phyloP scores from a whole-genome alignment of 1,284 basidiomycete species.

The Naganishia cerealis region DNA sequence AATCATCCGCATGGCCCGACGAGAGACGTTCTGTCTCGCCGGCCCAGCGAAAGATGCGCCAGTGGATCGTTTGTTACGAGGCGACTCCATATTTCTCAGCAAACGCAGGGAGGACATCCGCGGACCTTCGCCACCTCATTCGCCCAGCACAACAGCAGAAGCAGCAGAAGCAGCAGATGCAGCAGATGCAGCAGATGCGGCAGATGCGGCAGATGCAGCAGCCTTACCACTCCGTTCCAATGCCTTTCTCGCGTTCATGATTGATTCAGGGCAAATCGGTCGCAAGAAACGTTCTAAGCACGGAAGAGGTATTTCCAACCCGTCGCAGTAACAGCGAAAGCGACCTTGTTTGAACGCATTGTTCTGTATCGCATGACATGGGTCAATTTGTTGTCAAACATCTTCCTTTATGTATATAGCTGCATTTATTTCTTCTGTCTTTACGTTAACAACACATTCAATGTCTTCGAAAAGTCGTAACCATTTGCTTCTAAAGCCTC shows the following conservation, averaged over 20 bases:
- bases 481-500: constrained; percentile 53
- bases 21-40: constrained; percentile 8
- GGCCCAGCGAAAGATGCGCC: neutral
- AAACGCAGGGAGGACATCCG: neutral
- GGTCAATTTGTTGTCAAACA: too few species aligned
- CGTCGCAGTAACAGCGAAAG: neutral
- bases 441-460: constrained; percentile 49
- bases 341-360: too few species aligned
- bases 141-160: neutral
- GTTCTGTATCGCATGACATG: too few species aligned
- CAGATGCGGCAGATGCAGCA: neutral
- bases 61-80: neutral
- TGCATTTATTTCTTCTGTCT: neutral
- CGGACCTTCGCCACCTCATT: neutral
- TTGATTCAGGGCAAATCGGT: constrained; percentile 5
- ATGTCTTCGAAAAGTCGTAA: constrained; percentile 53
- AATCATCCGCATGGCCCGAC: constrained; percentile 4
- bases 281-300: constrained; percentile 11
- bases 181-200: neutral
- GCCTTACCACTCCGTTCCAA: neutral
- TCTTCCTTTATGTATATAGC: too few species aligned
- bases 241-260: constrained; percentile 15
- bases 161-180: neutral
- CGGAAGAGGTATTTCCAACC: neutral
- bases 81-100: neutral